Evolutionary conservation across 1,284 basidiomycete species (phyloP).

Genomic region (Porodaedalea pini): DNA sequence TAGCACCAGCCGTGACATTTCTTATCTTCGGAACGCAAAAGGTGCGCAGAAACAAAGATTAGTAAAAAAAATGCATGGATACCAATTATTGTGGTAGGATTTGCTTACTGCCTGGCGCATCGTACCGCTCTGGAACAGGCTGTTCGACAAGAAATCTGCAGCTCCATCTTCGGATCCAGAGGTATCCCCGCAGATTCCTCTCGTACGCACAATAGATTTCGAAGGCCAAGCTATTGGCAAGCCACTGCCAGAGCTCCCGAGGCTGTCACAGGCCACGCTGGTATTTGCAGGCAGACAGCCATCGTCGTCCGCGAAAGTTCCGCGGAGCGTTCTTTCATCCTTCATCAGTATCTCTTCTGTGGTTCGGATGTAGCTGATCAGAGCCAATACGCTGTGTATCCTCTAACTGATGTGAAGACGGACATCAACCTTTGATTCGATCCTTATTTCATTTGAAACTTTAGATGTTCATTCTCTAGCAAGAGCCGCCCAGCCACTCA

Average conservation of each 20-base stretch:
- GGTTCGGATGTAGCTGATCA: too few relatives aligned
- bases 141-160: background rate
- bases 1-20: constrained; percentile 5
- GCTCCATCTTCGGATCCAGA: background rate
- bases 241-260: background rate
- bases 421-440: too few relatives aligned
- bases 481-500: background rate
- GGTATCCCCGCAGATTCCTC: background rate
- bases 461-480: too few relatives aligned
- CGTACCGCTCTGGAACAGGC: background rate
- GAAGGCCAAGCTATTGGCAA: background rate
- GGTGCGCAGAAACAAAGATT: background rate
- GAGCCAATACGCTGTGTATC: too few relatives aligned
- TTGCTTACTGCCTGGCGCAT: constrained; percentile 4
- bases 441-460: too few relatives aligned
- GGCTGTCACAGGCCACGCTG: background rate
- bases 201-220: too few relatives aligned
- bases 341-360: background rate
- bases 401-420: too few relatives aligned
- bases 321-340: background rate
- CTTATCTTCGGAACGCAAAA: constrained; percentile 9
- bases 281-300: too few relatives aligned
- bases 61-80: background rate
- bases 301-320: background rate
- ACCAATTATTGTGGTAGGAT: background rate